These are phyloP conservation scores for Ganoderma sinense DNA, from an alignment of 1,284 basidiomycete species.

Conservation along the genomic window DNA sequence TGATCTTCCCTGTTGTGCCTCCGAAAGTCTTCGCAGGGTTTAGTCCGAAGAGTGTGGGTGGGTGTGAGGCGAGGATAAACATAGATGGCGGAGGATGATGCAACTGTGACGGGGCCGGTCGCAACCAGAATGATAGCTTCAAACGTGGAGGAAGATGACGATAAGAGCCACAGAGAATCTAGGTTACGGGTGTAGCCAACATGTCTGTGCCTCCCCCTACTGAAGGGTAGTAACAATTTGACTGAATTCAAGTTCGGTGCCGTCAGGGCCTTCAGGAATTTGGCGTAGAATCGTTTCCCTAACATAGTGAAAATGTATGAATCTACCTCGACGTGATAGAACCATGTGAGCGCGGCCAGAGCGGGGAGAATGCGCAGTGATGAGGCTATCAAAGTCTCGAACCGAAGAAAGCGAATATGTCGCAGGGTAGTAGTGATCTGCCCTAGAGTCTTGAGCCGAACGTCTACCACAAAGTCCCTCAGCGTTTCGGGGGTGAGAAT, in stretches of 20 bases:
- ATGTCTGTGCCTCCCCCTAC: not conserved
- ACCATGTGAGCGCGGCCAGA: not conserved
- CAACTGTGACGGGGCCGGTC: not conserved
- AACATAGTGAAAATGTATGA: not conserved
- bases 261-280: not conserved
- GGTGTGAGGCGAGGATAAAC: not conserved
- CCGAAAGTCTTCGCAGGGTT: not conserved
- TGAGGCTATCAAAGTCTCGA: not conserved
- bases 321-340: not conserved
- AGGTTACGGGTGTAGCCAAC: not conserved
- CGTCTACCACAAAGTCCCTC: not conserved
- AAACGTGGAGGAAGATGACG: not conserved
- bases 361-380: not conserved
- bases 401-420: not conserved
- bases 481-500: not conserved
- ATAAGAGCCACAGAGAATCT: not conserved
- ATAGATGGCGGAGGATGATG: not conserved
- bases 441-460: not conserved
- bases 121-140: not conserved
- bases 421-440: not conserved
- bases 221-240: not conserved
- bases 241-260: not conserved
- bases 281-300: not conserved
- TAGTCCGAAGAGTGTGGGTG: not conserved
- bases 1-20: not conserved